phyloP scores from a whole-genome alignment of 306 rosid species.

The Vigna radiata region DNA sequence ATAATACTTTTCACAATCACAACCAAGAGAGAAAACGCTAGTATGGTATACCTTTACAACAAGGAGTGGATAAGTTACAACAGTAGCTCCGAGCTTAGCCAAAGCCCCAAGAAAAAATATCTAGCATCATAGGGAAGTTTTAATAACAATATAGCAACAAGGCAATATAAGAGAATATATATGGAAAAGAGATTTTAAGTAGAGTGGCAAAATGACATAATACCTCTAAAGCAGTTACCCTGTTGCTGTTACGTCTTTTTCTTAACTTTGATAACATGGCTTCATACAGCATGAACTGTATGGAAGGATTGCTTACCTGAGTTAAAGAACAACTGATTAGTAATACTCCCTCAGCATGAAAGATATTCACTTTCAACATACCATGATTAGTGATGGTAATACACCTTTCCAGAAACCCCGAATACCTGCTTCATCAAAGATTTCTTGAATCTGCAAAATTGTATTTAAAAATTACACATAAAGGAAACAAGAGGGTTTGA shows the following conservation, averaged over 20 bases:
- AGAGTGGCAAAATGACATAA: constrained; percentile 35
- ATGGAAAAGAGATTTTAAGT: constrained; percentile 14
- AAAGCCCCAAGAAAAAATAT: constrained; percentile 90
- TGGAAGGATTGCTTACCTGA: constrained; percentile 98
- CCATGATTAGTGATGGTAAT: constrained; percentile 90
- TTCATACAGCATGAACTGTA: constrained; percentile 98
- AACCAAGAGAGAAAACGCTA: neutral
- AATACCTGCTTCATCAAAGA: constrained; percentile 82
- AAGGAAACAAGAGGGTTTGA: neutral
- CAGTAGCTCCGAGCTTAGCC: constrained; percentile 97
- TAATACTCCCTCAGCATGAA: constrained; percentile 35
- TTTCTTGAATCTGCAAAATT: constrained; percentile 76
- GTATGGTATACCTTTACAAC: constrained; percentile 82
- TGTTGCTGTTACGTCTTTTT: constrained; percentile 58
- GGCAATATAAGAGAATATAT: constrained; percentile 27
- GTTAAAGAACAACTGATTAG: constrained; percentile 55
- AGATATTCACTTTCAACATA: constrained; percentile 57
- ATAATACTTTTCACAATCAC: neutral
- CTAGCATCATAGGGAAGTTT: constrained; percentile 55
- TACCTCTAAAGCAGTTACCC: constrained; percentile 87
- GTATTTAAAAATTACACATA: constrained; percentile 3
- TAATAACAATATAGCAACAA: constrained; percentile 25
- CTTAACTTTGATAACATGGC: constrained; percentile 76
- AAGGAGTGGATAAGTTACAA: constrained; percentile 88
- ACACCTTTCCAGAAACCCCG: constrained; percentile 96